These are phyloP conservation scores for Allomyces javanicus DNA, from an alignment of 192 early-diverging fungal species.

Conservation along the genomic window DNA sequence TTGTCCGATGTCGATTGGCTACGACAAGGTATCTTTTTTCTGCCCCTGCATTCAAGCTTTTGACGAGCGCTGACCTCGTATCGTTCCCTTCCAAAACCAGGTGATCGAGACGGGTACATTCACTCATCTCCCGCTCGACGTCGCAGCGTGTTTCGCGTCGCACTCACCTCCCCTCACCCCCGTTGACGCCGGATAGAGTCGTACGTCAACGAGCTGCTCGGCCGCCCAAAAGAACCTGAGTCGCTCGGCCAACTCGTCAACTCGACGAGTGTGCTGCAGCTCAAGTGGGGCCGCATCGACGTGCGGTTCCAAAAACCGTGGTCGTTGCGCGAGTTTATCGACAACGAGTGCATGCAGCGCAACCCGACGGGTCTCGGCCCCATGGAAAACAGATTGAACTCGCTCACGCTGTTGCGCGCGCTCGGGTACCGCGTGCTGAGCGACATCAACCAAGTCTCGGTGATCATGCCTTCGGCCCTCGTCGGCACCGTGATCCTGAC, in stretches of 20 bases:
- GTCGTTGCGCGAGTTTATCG: slow-evolving; percentile 43
- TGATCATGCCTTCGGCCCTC: slow-evolving; percentile 69
- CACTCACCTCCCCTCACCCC: too few relatives aligned
- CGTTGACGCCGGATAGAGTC: slow-evolving; percentile 22
- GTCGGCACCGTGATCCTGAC: slow-evolving; percentile 64
- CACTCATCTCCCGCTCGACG: too few relatives aligned
- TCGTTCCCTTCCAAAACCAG: too few relatives aligned
- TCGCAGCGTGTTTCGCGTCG: too few relatives aligned
- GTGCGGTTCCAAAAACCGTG: slow-evolving; percentile 58
- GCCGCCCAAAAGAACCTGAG: slow-evolving; percentile 62
- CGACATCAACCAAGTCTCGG: slow-evolving; percentile 45
- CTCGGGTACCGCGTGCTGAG: slow-evolving; percentile 41
- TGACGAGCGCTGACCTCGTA: too few relatives aligned
- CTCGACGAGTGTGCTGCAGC: slow-evolving; percentile 27
- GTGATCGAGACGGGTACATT: too few relatives aligned
- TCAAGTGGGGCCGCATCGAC: slow-evolving; percentile 68
- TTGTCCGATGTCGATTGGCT: slow-evolving; percentile 63
- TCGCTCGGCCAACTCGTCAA: slow-evolving; percentile 45
- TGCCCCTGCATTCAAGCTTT: too few relatives aligned
- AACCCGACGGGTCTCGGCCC: too few relatives aligned
- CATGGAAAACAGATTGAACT: neutral
- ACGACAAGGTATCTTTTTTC: slow-evolving; percentile 46
- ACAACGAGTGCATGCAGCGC: slow-evolving; percentile 32
- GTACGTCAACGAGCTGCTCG: slow-evolving; percentile 58
- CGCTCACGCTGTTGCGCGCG: slow-evolving; percentile 35